Evolutionary conservation across 2,329 filamentous ascomycete genomes (phyloP), one percentile per base, ranked within the genome.

Genomic region (Beauveria medogensis): DNA sequence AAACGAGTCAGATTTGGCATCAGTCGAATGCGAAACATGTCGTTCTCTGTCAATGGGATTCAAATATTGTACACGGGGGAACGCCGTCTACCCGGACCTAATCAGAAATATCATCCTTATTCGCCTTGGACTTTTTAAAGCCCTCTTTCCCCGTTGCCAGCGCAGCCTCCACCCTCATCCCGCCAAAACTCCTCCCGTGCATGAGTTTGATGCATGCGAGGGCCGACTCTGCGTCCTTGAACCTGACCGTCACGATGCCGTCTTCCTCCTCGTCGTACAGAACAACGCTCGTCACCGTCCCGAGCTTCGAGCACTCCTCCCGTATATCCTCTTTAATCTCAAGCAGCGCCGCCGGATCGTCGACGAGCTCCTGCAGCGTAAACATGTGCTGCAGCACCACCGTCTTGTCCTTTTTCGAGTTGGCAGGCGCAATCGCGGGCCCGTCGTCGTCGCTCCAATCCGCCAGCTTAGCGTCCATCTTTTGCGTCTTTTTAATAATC

Each of bases 261-360:
- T 91, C 89, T 4, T 83, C 77, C 73, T 99, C 95, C 65, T 87
- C 80, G 72, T 99, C 94, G 72, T 89, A 99, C 18, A 99, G 78
- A 3, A 94, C 87, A 46, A 97, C 90, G 69, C 95, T 97, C 37
- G 92, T 96, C 41, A 97, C 91, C 26, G 87, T 81, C 3, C 94
- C 94, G 16, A 94, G 78, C 75, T 95, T 95, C 62, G 84, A 81
- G 72, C 91, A 96, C 74, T 96, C 92, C 55, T 96, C 91, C 51
- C 90, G 84, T 60, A 97, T 90, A 71, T 99, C 94, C 72, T 96
- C 89, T 71, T 95, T 95, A 76, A 97, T 96, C 64, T 97, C 93
- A 43, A 95, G 78, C 63, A 95, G 82, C 1, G 89, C 90, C 0
- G 86, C 86, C 2, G 90, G 86, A 68, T 97, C 92, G 70, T 95